Base-by-base conservation (phyloP, 2,329 filamentous ascomycete genomes). In the Aspergillus sp. region DNA sequence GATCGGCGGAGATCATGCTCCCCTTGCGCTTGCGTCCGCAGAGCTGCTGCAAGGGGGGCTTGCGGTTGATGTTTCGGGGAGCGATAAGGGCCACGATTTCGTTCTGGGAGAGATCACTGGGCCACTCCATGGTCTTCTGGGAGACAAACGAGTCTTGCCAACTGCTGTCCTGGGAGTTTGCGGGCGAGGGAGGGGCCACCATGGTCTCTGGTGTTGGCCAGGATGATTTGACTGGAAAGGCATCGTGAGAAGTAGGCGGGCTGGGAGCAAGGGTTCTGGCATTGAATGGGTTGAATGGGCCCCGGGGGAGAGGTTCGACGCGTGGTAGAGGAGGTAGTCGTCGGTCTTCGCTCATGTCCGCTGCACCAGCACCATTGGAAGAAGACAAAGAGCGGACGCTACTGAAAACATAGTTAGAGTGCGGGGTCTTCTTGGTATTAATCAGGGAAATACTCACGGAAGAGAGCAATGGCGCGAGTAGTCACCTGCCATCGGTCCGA, bases 21-120 rank as follows among this genome's bases (percentile, higher is more conserved):
- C 60, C 59, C 54, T 69, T 69, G 47, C 67, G 66, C 59, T 69
- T 69, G 9, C 66, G 64, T 30, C 66, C 66, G 47, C 66, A 69
- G 6, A 68, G 54, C 45, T 69, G 66, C 56, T 69, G 67, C 22
- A 69, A 54, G 17, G 67, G 67, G 0, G 61, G 60, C 53, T 69
- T 69, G 44, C 67, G 66, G 53, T 62, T 69, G 43, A 66, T 66
- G 45, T 67, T 61, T 30, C 62, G 60, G 1, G 67, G 67, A 6
- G 61, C 61, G 35, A 69, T 63, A 32, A 69, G 50, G 37, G 58
- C 52, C 57, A 68, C 57, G 35, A 69, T 62, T 45, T 69, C 64
- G 7, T 49, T 43, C 10, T 55, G 54, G 6, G 66, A 63, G 32
- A 67, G 59, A 48, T 67, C 59, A 27, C 55, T 60, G n/a, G 63